Base-by-base conservation (phyloP, 306 rosid genomes). In the Sesbania bispinosa region DNA sequence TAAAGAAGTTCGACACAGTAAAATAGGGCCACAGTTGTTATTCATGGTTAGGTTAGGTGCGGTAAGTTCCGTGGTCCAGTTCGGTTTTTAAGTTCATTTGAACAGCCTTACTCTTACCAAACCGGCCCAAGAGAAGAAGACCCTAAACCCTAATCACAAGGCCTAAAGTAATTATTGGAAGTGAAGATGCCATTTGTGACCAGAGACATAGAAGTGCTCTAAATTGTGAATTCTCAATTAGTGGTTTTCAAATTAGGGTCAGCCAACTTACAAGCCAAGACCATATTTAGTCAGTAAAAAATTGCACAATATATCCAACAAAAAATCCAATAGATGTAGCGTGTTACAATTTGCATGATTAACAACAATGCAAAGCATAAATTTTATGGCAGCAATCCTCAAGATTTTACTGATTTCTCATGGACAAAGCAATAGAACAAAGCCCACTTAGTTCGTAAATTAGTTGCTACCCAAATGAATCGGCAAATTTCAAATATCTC, bases 351-450 rank as follows among this genome's bases (percentile, higher is more conserved):
- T 21, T 7, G 50, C 36, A 24, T 15, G 48, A 35, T 7, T 14
- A 68, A 54, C 41, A 75, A 35, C 33, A 73, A 26, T 11, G 50
- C 38, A 60, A 54, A 29, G 64, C 60, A 54, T 30, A 39, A 24
- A 10, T 35, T 19, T 46, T 33, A 13, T 14, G 24, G 38, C 24
- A 42, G 24, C n/a, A 36, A 16, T 58, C 43, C 59, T 20, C 54
- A 58, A 48, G 42, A 55, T 20, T 29, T 55, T 23, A 5, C 47
- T 16, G 11, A 39, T 18, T 36, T 36, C 47, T 57, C 26, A 19
- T 1, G 32, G 50, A 54, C n/a, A 65, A 66, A 66, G 38, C 7
- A 29, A 55, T 9, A 72, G 55, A 55, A 21, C 36, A 46, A 53
- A 46, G 19, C 54, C 42, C 57, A 45, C 19, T 43, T 10, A 46